Base-by-base conservation (phyloP, 805 yeast genomes). In the Komagataella kurtzmanii region DNA sequence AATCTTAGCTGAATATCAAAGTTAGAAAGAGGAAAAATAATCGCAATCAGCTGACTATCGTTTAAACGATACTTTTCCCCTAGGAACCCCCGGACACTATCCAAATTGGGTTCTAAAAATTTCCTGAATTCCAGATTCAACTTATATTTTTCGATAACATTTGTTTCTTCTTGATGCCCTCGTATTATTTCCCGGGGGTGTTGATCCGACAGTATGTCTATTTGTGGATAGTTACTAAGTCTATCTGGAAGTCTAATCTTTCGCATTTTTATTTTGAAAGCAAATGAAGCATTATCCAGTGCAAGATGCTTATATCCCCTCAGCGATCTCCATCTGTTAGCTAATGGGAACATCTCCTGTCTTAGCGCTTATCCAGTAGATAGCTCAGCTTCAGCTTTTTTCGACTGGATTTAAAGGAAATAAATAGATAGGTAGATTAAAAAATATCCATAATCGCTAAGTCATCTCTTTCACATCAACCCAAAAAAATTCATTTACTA, bases 251-350 rank as follows among this genome's bases (percentile, higher is more conserved):
- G n/a, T 18, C 18, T 46, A 18, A 8, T 36, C 40, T 23, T 24
- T 17, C 30, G 48, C 40, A 17, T 46, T 46, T 36, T 24, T 2
- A 46, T 46, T 12, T 36, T 24, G 6, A 19, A 46, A 7, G 30
- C n/a, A 7, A n/a, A 14, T 21, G 48, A 23, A 3, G 24, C 40
- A 23, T 24, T 23, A 10, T 18, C 24, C 3, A 46, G 43, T 5
- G 36, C 48, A 4, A 46, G 30, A 19, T 46, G 40, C 43, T 46
- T 46, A n/a, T 46, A 46, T 12, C 48, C 48, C 36, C 48, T 46
- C 36, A n/a, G 21, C 17, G 21, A 46, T 14, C 17, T 7, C 24
- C 17, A 7, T 21, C 6, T 36, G 4, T 17, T 6, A 21, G 30
- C 40, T 18, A 36, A 3, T 10, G 18, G 48, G n/a, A 19, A 14